These are phyloP conservation scores for Geranium brycei DNA, from an alignment of 345 rosid species.

Conservation along the genomic window DNA sequence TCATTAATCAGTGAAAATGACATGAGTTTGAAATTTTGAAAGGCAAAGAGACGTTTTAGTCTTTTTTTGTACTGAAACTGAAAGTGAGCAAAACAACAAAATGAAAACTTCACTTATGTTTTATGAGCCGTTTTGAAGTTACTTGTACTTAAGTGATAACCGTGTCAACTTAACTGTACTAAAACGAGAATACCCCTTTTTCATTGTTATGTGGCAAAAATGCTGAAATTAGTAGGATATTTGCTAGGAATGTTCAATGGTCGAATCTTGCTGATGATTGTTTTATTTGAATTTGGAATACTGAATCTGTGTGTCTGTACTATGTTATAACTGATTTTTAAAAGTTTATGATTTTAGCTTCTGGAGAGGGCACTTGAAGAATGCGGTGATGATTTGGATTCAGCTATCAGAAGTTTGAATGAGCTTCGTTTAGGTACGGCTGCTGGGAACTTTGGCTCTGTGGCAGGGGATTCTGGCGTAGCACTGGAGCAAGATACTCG, in stretches of 20 bases:
- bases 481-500: constrained; percentile 23
- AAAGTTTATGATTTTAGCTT: constrained; percentile 25
- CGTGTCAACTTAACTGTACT: too few species aligned
- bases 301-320: not conserved
- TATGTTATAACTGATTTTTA: too few species aligned
- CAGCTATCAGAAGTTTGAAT: constrained; percentile 71
- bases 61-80: too few species aligned
- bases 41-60: too few species aligned
- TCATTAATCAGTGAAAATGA: too few species aligned
- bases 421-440: constrained; percentile 73
- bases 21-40: not conserved
- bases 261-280: not conserved
- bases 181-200: too few species aligned
- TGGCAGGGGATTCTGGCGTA: constrained; percentile 18
- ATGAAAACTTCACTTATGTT: too few species aligned
- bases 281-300: not conserved
- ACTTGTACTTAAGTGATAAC: too few species aligned
- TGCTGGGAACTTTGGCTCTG: constrained; percentile 17
- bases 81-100: too few species aligned
- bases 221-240: too few species aligned
- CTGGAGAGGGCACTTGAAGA: constrained; percentile 62
- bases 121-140: too few species aligned
- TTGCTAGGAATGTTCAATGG: not conserved
- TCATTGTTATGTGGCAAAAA: not conserved
- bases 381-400: constrained; percentile 82